Conservation (phyloP, 257 asterid species). For the Solanum stenotomum region DNA sequence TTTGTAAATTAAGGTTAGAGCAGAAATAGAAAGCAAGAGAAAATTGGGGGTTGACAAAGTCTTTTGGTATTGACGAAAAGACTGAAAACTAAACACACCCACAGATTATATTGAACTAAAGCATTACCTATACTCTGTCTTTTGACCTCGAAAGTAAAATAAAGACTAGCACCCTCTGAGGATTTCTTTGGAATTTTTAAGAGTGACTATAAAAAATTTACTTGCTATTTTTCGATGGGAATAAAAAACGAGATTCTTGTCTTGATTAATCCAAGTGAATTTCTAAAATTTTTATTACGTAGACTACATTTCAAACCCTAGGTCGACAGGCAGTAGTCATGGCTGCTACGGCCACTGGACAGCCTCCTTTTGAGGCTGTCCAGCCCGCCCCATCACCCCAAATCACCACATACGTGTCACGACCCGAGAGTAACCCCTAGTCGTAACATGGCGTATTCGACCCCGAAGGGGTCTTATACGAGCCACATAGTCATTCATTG, state of each 20-base stretch:
- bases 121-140: too few species aligned
- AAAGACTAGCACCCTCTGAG: not conserved
- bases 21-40: not conserved
- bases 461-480: too few species aligned
- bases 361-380: too few species aligned
- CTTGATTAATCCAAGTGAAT: not conserved
- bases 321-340: too few species aligned
- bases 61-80: conserved; percentile 13
- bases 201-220: not conserved
- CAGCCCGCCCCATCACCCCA: too few species aligned
- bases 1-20: not conserved
- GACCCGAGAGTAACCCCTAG: too few species aligned
- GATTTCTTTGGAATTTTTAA: not conserved
- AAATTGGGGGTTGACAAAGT: not conserved
- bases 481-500: too few species aligned
- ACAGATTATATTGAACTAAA: conserved; percentile 25
- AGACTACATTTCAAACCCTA: too few species aligned
- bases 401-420: too few species aligned
- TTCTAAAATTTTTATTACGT: too few species aligned
- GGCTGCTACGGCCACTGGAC: too few species aligned
- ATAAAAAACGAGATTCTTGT: not conserved
- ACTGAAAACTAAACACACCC: conserved; percentile 12
- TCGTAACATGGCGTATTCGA: too few species aligned
- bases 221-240: not conserved
- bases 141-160: conserved; percentile 1